Percentiles rank a stretch among this genome's conserved stretches.
phyloP scores from a whole-genome alignment of 2,329 filamentous ascomycete species.

The Zalaria sp. region DNA sequence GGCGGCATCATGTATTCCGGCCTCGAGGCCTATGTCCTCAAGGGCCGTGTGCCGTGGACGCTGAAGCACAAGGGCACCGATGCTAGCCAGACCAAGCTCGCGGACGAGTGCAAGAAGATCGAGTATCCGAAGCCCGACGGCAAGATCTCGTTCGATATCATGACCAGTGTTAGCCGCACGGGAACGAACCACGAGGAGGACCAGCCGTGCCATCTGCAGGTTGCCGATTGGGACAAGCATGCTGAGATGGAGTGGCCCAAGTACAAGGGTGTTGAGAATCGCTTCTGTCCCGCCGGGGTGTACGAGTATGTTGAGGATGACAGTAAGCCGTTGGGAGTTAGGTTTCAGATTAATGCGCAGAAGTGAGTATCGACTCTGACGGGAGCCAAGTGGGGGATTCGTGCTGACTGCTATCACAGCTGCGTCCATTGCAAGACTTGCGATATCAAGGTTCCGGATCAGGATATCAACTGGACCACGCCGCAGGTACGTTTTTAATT shows the following conservation, averaged over 20 bases:
- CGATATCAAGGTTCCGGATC: conserved; percentile 92
- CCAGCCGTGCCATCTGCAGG: conserved; percentile 89
- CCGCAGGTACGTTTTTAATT: conserved; percentile 48
- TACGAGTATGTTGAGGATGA: conserved; percentile 97
- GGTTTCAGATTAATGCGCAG: conserved; percentile 95
- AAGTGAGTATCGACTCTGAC: conserved; percentile 52
- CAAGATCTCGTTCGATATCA: conserved; percentile 86
- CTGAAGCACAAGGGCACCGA: conserved; percentile 72
- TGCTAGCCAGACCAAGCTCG: conserved; percentile 62
- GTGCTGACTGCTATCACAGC: conserved; percentile 34
- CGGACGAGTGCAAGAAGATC: conserved; percentile 72
- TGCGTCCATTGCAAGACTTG: conserved; percentile 99
- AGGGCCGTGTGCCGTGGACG: conserved; percentile 82
- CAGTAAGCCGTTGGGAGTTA: conserved; percentile 70
- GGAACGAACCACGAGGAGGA: conserved; percentile 99
- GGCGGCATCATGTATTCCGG: conserved; percentile 89
- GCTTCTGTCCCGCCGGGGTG: conserved; percentile 93
- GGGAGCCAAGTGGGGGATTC: not conserved
- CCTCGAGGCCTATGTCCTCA: conserved; percentile 75
- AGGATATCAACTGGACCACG: conserved; percentile 85
- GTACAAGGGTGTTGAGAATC: conserved; percentile 86
- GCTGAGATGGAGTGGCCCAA: conserved; percentile 67
- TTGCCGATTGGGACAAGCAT: conserved; percentile 90
- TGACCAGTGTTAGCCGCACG: conserved; percentile 88
- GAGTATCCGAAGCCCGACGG: conserved; percentile 95